Evolutionary conservation across 306 rosid genomes (phyloP), one percentile per base, ranked within the genome.

Genomic region (Fragaria nilgerrensis): DNA sequence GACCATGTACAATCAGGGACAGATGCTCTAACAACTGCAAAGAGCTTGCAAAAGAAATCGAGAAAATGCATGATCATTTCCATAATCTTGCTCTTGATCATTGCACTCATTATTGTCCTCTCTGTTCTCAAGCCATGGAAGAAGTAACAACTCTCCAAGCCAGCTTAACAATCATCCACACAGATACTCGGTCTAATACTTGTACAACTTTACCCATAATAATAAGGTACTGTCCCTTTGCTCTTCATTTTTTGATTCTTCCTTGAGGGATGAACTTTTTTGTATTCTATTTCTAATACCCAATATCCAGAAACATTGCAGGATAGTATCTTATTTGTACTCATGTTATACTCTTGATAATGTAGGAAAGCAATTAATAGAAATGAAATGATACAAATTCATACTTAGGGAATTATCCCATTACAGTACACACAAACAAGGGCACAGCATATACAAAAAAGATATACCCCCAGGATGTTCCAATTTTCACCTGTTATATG

Each of bases 1-100:
- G 97, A 94, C 80, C 88, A 91, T 66, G 93, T 94, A 71, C 82
- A 75, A 73, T 23, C 79, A 39, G 98, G 97, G 2, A 91, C 86
- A 67, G 94, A 86, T 13, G 94, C 98, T 41, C 90, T 91, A 47
- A 82, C 84, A 48, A 84, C 88, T 4, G 97, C 98, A 4, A 94
- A 89, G 87, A 84, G 83, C 74, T 77, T 91, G 81, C 98, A 90
- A 71, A 91, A 79, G 87, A 87, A 64, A 81, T 87, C 98, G 10
- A 88, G 98, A 80, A 94, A 91, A 79, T 94, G 98, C 96, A 91
- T 94, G 97, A 84, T 91, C 81, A 90, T 91, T 41, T 48, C 90
- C 80, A 83, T 91, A 17, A 75, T 90, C 72, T 77, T 91, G 87
- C 47, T 94, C 80, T 84, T 91, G 82, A 50, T 85, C 67, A 88